A percentile compares a stretch with the other conserved stretches of the same genome.
phyloP scores from a whole-genome alignment of 2,329 filamentous ascomycete genomes.

The Penicillium aurantiogriseum region DNA sequence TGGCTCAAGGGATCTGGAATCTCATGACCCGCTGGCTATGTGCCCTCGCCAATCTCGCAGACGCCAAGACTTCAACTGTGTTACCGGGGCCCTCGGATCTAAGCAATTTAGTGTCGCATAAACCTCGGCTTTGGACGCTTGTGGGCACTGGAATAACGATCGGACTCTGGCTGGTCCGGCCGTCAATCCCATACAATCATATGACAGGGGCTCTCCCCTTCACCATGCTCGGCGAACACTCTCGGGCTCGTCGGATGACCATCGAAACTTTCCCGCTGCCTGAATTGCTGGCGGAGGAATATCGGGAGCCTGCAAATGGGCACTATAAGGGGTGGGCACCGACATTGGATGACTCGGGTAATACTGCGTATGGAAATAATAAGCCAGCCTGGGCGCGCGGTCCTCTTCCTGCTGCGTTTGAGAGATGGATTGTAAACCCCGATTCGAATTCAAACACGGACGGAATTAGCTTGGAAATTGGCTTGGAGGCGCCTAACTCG shows the following conservation, averaged over 20 bases:
- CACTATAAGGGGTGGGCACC: slow-evolving; percentile 34
- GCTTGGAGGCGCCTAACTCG: not conserved
- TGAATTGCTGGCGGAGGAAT: slow-evolving; percentile 20
- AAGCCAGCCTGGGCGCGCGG: slow-evolving; percentile 27
- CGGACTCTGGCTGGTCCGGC: slow-evolving; percentile 26
- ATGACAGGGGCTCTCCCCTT: slow-evolving; percentile 32
- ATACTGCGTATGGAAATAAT: slow-evolving; percentile 5
- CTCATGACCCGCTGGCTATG: slow-evolving; percentile 26
- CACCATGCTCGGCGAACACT: slow-evolving; percentile 19
- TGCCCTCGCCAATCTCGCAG: slow-evolving; percentile 16
- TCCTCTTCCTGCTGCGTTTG: slow-evolving; percentile 27
- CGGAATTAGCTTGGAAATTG: not conserved
- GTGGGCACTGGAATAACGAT: slow-evolving; percentile 13
- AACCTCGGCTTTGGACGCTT: slow-evolving; percentile 21
- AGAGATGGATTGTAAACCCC: slow-evolving; percentile 21
- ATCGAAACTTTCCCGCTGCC: slow-evolving; percentile 27
- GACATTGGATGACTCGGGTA: slow-evolving; percentile 12
- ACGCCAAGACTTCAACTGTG: slow-evolving; percentile 11
- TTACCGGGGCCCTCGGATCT: slow-evolving; percentile 17
- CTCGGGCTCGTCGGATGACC: slow-evolving; percentile 5
- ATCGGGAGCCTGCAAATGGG: slow-evolving; percentile 24
- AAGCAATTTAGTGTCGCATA: slow-evolving; percentile 5
- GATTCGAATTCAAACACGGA: not conserved
- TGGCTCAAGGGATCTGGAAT: slow-evolving; percentile 24
- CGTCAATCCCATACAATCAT: slow-evolving; percentile 29